Conservation (phyloP, 768 basidiomycete genomes). For the Tulasnella sp. region DNA sequence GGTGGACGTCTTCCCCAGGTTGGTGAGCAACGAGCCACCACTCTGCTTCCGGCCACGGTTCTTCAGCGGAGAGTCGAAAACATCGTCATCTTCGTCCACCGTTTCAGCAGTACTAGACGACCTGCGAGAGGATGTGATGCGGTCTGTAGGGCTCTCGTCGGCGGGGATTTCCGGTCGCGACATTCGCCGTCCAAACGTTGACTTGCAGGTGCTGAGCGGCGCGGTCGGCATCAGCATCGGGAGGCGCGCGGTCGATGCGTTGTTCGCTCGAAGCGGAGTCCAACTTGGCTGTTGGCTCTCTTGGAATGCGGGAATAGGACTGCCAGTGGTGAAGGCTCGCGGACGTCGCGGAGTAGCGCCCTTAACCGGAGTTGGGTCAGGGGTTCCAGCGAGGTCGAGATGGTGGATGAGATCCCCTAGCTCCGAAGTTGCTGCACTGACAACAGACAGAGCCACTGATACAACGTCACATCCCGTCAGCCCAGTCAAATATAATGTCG, state of each 20-base stretch:
- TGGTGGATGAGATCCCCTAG: slow-evolving; percentile 65
- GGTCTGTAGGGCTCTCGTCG: not conserved
- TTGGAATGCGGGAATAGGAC: not conserved
- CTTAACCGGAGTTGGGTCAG: slow-evolving; percentile 33
- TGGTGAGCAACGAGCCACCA: not conserved
- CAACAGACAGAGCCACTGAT: slow-evolving; percentile 25
- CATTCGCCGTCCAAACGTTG: not conserved
- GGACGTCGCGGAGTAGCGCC: not conserved
- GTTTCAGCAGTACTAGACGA: not conserved
- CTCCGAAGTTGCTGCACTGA: slow-evolving; percentile 74
- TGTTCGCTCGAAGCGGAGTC: not conserved
- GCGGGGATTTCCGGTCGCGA: not conserved
- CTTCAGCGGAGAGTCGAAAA: slow-evolving; percentile 6
- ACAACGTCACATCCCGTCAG: not conserved
- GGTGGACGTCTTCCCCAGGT: not conserved
- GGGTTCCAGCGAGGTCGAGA: slow-evolving; percentile 75
- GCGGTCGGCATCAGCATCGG: not conserved
- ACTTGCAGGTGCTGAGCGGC: not conserved
- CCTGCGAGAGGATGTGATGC: not conserved
- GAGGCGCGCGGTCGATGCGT: not conserved
- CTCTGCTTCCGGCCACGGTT: not conserved
- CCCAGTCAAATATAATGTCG: not conserved
- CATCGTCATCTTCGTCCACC: not conserved
- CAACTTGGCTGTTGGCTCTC: not conserved
- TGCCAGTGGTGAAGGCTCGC: not conserved